These are phyloP conservation scores for Babesia divergens DNA, from an alignment of 169 alveolate species.

Conservation along the genomic window DNA sequence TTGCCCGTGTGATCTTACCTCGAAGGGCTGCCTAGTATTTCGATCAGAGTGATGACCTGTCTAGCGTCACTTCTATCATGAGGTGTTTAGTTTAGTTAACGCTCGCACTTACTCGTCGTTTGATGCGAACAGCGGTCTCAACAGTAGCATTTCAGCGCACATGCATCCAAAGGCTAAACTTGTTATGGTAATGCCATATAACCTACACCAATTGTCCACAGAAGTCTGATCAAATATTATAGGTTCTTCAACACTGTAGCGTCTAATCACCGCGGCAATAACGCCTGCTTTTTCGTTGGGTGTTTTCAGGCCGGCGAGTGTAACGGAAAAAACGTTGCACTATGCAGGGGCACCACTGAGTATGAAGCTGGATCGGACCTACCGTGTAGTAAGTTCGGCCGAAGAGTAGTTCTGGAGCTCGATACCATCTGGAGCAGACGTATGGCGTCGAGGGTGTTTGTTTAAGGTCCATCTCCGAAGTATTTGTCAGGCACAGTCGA, in stretches of 20 bases:
- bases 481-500: slow-evolving; percentile 37
- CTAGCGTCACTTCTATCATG: slow-evolving; percentile 28
- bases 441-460: slow-evolving; percentile 69
- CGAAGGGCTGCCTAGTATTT: slow-evolving; percentile 47
- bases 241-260: no score
- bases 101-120: slow-evolving; percentile 4
- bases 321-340: no score
- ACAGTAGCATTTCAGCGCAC: slow-evolving; percentile 58
- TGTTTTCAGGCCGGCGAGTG: no score
- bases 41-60: slow-evolving; percentile 36
- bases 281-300: no score
- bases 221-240: slow-evolving; percentile 4
- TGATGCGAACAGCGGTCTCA: slow-evolving; percentile 46
- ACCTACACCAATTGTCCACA: slow-evolving; percentile 60
- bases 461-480: slow-evolving; percentile 49
- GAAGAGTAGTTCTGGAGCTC: slow-evolving; percentile 74
- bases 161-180: slow-evolving; percentile 57
- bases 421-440: slow-evolving; percentile 75
- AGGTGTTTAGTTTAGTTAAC: neutral
- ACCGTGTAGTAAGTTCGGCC: slow-evolving; percentile 72
- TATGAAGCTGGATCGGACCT: no score
- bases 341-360: no score
- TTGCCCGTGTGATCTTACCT: neutral
- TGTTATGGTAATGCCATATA: neutral
- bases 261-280: no score